Evolutionary conservation across 768 basidiomycete genomes (phyloP), one percentile per base, ranked within the genome.

Genomic region (Amanita exitialis): DNA sequence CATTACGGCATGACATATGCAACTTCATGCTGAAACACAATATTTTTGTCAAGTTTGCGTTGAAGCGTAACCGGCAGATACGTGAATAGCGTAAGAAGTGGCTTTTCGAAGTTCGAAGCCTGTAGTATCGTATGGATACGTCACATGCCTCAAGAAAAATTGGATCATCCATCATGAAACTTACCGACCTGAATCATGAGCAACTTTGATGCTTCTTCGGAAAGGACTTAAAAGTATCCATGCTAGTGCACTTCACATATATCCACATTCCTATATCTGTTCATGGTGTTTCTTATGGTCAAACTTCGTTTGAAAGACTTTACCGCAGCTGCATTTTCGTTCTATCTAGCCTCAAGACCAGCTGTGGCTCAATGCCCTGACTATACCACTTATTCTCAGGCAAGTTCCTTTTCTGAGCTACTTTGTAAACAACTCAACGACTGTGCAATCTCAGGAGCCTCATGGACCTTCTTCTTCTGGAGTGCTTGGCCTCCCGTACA

Each of bases 401-500:
- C 73, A 52, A 37, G 58, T 49, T 30, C 13, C 38, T 16, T 32
- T 55, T 8, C 36, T 32, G 21, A 12, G n/a, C 27, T 34, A 49
- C 37, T 21, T 30, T 28, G 7, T 28, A 8, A 28, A 28, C 27
- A 9, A 53, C 18, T 58, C 13, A 44, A 46, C 41, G 6, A n/a
- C 36, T 49, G 20, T 39, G 23, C 32, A 39, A 41, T 39, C 42
- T 23, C 51, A 85, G 83, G 67, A 53, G 12, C 76, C 81, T 25
- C 86, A 86, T 59, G 82, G 78, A 2, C 71, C 71, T 32, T 68
- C 68, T 34, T 87, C 85, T 2, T 61, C 64, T 5, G 86, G 86
- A 10, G 74, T 78, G 20, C 64, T 88, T 53, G 70, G 67, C 3
- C 64, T 88, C 52, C 86, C 87, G 12, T 84, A 69, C 61, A 89